A percentile compares a stretch with the other conserved stretches of the same genome.
phyloP scores from a whole-genome alignment of 352 stramenopile species.

The Chrysophaeum taylorii region DNA sequence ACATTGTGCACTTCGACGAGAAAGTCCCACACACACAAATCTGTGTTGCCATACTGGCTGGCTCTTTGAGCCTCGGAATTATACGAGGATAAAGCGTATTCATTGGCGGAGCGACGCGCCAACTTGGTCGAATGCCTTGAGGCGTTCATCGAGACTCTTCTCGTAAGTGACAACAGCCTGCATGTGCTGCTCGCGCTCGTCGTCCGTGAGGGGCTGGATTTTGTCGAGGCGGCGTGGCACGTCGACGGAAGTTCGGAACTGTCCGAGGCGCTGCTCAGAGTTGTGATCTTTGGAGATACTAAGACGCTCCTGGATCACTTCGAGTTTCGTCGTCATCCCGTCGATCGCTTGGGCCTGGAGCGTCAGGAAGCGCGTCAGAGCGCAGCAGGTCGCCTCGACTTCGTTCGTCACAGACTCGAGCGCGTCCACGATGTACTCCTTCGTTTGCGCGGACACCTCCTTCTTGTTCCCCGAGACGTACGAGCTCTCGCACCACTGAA shows the following conservation, averaged over 20 bases:
- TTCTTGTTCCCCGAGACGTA: constrained; percentile 23
- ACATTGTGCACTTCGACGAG: too few relatives aligned
- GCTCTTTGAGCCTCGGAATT: too few relatives aligned
- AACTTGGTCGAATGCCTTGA: neutral
- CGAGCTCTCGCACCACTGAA: constrained; percentile 23
- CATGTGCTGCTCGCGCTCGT: neutral
- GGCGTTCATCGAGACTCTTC: neutral
- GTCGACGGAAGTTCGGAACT: neutral
- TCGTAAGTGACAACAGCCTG: neutral
- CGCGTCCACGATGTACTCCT: constrained; percentile 60
- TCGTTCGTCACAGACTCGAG: constrained; percentile 54
- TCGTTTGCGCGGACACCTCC: constrained; percentile 59
- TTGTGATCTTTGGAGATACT: constrained; percentile 17
- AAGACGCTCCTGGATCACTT: constrained; percentile 15
- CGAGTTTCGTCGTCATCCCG: constrained; percentile 16
- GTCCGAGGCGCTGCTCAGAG: constrained; percentile 7
- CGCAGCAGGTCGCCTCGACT: constrained; percentile 55
- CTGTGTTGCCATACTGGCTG: too few relatives aligned
- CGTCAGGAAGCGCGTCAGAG: constrained; percentile 68
- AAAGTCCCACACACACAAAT: too few relatives aligned
- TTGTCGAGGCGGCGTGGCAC: neutral
- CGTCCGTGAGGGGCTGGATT: constrained; percentile 13
- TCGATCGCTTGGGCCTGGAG: constrained; percentile 78
- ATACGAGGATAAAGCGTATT: too few relatives aligned
- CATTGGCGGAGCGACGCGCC: neutral